These are phyloP conservation scores for Sporothrix variecibatus DNA, from an alignment of 2,329 filamentous ascomycete species.

Conservation along the genomic window DNA sequence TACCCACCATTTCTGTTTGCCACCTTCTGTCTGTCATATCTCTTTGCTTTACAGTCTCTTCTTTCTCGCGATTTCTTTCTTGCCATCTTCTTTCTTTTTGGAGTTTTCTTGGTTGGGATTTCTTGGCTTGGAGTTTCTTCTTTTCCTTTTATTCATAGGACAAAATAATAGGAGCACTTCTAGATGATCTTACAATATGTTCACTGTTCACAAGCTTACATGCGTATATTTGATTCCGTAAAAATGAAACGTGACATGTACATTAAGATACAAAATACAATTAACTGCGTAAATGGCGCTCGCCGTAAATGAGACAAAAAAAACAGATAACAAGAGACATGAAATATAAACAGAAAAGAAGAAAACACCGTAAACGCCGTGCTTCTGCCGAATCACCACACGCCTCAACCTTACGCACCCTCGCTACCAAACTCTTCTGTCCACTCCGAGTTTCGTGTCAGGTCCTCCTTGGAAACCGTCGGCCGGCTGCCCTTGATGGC, in stretches of 20 bases:
- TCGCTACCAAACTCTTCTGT: slow-evolving; percentile 95
- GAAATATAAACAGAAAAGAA: not conserved
- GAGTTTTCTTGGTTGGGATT: slow-evolving; percentile 16
- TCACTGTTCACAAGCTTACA: not conserved
- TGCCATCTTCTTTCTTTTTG: slow-evolving; percentile 2
- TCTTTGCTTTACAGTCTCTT: not conserved
- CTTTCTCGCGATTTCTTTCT: not conserved
- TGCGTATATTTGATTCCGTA: not conserved
- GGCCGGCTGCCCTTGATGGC: slow-evolving; percentile 86
- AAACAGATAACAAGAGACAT: slow-evolving; percentile 7
- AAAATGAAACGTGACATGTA: not conserved
- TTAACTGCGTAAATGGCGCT: slow-evolving; percentile 11
- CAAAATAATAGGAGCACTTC: slow-evolving; percentile 20
- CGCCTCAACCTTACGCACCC: slow-evolving; percentile 52
- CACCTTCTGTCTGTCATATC: slow-evolving; percentile 22
- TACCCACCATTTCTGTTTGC: not conserved
- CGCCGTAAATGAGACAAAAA: slow-evolving; percentile 16
- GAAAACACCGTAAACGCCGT: slow-evolving; percentile 4
- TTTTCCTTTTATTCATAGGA: not conserved
- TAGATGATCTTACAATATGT: slow-evolving; percentile 2
- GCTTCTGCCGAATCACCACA: slow-evolving; percentile 10
- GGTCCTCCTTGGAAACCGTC: slow-evolving; percentile 85
- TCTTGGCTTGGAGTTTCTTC: slow-evolving; percentile 17
- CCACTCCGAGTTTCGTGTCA: slow-evolving; percentile 86
- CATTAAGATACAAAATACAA: slow-evolving; percentile 6